These are phyloP conservation scores for Aspergillus intermedius DNA, from an alignment of 2,329 filamentous ascomycete genomes.

Conservation along the genomic window DNA sequence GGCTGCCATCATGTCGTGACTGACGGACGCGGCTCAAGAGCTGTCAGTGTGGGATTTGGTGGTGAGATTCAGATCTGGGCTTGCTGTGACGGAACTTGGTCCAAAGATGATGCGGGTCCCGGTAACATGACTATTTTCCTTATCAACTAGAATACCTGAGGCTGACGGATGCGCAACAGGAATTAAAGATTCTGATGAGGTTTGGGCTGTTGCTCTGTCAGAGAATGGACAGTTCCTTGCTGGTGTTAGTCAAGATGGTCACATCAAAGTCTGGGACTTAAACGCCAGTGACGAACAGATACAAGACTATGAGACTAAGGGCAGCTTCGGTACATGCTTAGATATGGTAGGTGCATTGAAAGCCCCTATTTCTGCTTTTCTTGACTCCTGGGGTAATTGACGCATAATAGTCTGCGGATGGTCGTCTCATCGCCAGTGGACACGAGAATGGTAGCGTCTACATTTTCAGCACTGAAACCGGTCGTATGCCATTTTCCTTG, in stretches of 20 bases:
- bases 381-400: background rate
- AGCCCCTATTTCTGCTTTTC: background rate
- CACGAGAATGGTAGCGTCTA: constrained; percentile 90
- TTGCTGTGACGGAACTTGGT: constrained; percentile 51
- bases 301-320: constrained; percentile 82
- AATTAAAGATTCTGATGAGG: constrained; percentile 59
- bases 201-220: constrained; percentile 84
- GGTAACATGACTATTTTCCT: constrained; percentile 21
- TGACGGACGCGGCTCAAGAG: constrained; percentile 60
- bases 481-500: constrained; percentile 76
- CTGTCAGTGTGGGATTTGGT: constrained; percentile 80
- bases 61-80: constrained; percentile 84
- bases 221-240: constrained; percentile 77
- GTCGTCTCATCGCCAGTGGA: constrained; percentile 79
- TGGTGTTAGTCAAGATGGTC: constrained; percentile 79
- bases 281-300: constrained; percentile 55
- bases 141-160: background rate
- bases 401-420: constrained; percentile 56
- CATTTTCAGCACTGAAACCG: constrained; percentile 89
- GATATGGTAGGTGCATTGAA: constrained; percentile 54
- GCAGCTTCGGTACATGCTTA: constrained; percentile 83
- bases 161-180: constrained; percentile 23
- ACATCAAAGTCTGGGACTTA: constrained; percentile 82
- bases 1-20: constrained; percentile 86
- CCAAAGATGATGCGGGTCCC: constrained; percentile 42